A percentile compares a stretch with the other conserved stretches of the same genome.
phyloP scores from a whole-genome alignment of 164 flowering plant species.

The Kalanchoe fedtschenkoi region DNA sequence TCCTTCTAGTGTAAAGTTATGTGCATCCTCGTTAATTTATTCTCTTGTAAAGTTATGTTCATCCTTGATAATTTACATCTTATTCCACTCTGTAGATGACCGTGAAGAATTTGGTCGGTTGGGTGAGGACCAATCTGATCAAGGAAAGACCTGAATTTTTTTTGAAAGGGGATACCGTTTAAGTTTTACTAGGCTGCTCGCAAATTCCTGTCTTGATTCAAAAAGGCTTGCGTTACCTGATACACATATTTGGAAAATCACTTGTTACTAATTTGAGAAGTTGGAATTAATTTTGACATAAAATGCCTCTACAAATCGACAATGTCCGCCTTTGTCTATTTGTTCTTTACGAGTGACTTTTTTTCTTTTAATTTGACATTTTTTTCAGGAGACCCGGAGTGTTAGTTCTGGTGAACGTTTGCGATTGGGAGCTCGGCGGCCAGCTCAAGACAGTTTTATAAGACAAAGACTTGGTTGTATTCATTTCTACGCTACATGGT shows the following conservation, averaged over 20 bases:
- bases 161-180: constrained; percentile 92
- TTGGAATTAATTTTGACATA: too few relatives aligned
- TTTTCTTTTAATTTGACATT: not conserved
- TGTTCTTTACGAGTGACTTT: not conserved
- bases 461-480: constrained; percentile 77
- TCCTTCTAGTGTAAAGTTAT: too few relatives aligned
- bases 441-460: constrained; percentile 71
- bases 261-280: not conserved
- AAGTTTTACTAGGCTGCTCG: constrained; percentile 20
- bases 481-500: constrained; percentile 90
- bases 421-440: constrained; percentile 91
- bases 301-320: too few relatives aligned
- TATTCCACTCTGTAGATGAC: constrained; percentile 39
- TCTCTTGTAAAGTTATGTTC: not conserved
- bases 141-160: constrained; percentile 99
- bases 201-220: not conserved
- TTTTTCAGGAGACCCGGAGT: constrained; percentile 90
- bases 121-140: constrained; percentile 78
- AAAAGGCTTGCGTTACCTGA: too few relatives aligned
- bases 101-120: constrained; percentile 65
- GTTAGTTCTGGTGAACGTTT: constrained; percentile 80
- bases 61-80: not conserved
- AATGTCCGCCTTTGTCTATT: too few relatives aligned
- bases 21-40: too few relatives aligned
- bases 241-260: too few relatives aligned